phyloP scores from a whole-genome alignment of 2,329 filamentous ascomycete species.

The Xylariales sp. region DNA sequence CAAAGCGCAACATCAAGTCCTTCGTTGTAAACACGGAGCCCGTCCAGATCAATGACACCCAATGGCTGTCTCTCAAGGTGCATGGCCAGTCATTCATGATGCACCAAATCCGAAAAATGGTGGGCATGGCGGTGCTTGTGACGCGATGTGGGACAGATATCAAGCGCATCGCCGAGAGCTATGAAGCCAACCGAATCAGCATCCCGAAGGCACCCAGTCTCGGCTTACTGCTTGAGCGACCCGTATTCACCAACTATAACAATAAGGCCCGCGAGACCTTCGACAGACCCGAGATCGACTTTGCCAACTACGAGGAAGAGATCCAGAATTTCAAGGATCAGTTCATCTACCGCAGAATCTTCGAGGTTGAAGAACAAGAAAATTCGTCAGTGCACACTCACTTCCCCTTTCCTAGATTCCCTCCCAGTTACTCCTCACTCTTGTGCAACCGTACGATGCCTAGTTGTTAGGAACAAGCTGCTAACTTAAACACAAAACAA shows the following conservation, averaged over 20 bases:
- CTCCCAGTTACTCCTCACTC: too few species aligned
- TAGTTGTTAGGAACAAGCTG: neutral
- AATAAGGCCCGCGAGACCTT: conserved; percentile 60
- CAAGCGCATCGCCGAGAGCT: conserved; percentile 68
- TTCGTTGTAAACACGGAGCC: conserved; percentile 75
- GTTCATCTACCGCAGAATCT: conserved; percentile 90
- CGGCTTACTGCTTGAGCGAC: conserved; percentile 82
- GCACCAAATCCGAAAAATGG: conserved; percentile 99
- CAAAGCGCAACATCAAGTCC: conserved; percentile 87
- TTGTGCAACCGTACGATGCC: too few species aligned
- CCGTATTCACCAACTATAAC: conserved; percentile 90
- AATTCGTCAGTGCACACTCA: conserved; percentile 68
- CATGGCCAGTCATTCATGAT: conserved; percentile 99
- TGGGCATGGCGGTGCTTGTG: conserved; percentile 82
- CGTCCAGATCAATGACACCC: conserved; percentile 82
- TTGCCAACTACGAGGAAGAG: conserved; percentile 69
- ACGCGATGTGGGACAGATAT: conserved; percentile 79
- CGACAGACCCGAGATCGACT: conserved; percentile 68
- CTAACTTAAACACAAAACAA: conserved; percentile 11
- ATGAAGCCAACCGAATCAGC: conserved; percentile 67
- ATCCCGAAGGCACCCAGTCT: conserved; percentile 93
- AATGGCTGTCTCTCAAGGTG: conserved; percentile 94
- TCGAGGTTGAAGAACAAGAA: conserved; percentile 80
- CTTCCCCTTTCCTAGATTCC: conserved; percentile 1
- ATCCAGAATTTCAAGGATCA: conserved; percentile 87